phyloP scores from a whole-genome alignment of 768 basidiomycete genomes.

The Termitomyces sp. region DNA sequence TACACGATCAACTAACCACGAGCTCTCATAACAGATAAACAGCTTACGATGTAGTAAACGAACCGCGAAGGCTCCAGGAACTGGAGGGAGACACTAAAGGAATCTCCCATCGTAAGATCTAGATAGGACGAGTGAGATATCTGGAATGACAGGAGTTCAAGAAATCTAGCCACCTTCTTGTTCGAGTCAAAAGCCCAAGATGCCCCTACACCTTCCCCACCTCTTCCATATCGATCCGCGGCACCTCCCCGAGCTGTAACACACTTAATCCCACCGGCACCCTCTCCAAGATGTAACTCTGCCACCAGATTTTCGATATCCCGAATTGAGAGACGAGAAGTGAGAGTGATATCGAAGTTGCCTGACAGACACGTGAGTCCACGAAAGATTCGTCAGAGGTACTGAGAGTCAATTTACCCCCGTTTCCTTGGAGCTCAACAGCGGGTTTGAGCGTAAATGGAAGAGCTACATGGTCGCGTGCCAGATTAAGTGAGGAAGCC shows the following conservation, averaged over 20 bases:
- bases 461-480: conserved; percentile 43
- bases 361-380: neutral
- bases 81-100: conserved; percentile 60
- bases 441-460: conserved; percentile 45
- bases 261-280: conserved; percentile 69
- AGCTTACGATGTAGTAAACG: conserved; percentile 40
- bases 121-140: neutral
- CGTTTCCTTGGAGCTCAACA: conserved; percentile 37
- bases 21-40: neutral
- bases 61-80: conserved; percentile 69
- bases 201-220: conserved; percentile 30
- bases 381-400: neutral
- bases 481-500: conserved; percentile 14
- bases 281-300: conserved; percentile 71
- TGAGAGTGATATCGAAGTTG: conserved; percentile 1
- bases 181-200: conserved; percentile 80
- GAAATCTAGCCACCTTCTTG: conserved; percentile 39
- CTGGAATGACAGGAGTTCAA: neutral
- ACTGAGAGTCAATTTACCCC: conserved; percentile 24
- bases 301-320: conserved; percentile 67
- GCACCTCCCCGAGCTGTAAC: conserved; percentile 47
- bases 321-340: conserved; percentile 56
- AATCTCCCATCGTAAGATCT: conserved; percentile 81
- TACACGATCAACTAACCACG: conserved; percentile 3
- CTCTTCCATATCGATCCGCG: conserved; percentile 23